Evolutionary conservation across 2,329 filamentous ascomycete species (phyloP).

Genomic region (Hymenotorrendiella dingleyae): DNA sequence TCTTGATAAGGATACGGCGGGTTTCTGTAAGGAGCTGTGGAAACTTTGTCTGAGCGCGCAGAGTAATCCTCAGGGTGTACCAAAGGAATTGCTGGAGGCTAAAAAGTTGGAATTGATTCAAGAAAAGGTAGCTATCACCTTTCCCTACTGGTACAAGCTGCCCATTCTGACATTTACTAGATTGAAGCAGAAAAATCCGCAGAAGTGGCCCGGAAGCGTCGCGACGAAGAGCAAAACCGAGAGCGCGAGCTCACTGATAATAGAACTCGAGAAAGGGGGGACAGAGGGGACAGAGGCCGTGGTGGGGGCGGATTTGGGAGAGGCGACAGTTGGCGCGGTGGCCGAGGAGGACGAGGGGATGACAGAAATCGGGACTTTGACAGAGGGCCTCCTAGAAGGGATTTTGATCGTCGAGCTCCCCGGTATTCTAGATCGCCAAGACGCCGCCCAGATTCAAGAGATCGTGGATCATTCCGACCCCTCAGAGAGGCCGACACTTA

Average conservation of each 20-base stretch:
- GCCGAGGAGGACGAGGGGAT: conserved; percentile 38
- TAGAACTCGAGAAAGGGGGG: conserved; percentile 57
- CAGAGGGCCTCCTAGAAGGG: conserved; percentile 20
- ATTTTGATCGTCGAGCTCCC: conserved; percentile 41
- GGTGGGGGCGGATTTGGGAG: conserved; percentile 13
- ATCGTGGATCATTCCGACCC: conserved; percentile 28
- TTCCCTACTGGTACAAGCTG: not conserved
- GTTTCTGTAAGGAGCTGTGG: conserved; percentile 94
- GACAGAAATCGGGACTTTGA: conserved; percentile 40
- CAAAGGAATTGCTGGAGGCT: conserved; percentile 88
- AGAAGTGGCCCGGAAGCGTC: conserved; percentile 65
- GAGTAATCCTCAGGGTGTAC: conserved; percentile 79
- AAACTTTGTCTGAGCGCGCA: conserved; percentile 87
- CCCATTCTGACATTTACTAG: conserved; percentile 38
- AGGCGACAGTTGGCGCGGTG: conserved; percentile 41
- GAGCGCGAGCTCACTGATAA: conserved; percentile 65
- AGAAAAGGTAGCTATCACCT: conserved; percentile 67
- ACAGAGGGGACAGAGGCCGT: conserved; percentile 38
- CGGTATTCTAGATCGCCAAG: conserved; percentile 37
- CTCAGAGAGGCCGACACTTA: conserved; percentile 30
- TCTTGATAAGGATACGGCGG: conserved; percentile 81
- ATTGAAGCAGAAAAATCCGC: conserved; percentile 77
- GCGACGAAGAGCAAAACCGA: conserved; percentile 64
- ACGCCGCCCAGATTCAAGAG: conserved; percentile 33
- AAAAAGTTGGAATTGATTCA: conserved; percentile 94